Conservation (phyloP, 1,284 basidiomycete genomes). For the Waitea zeae region DNA sequence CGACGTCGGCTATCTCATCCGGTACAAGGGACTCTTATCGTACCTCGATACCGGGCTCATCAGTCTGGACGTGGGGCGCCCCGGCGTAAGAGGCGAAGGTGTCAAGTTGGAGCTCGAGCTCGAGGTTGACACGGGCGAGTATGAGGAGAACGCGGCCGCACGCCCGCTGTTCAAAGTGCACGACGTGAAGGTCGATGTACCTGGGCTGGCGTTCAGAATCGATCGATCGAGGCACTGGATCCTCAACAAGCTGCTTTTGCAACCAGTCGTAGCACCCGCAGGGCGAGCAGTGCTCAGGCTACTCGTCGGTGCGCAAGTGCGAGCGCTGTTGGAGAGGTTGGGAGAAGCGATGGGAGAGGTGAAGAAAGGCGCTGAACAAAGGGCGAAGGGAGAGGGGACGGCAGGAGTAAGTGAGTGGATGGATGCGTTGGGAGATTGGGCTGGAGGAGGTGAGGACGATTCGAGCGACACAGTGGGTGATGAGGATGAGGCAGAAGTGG, state of each 20-base stretch:
- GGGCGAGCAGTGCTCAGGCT: conserved; percentile 12
- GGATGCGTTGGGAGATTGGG: conserved; percentile 10
- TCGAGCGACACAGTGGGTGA: conserved; percentile 9
- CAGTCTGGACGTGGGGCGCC: conserved; percentile 18
- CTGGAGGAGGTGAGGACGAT: conserved; percentile 4
- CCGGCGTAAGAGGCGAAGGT: conserved; percentile 11
- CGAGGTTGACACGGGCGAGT: conserved; percentile 12
- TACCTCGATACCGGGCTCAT: conserved; percentile 31
- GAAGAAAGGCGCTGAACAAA: conserved; percentile 9
- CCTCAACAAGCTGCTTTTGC: conserved; percentile 26
- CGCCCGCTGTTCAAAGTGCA: conserved; percentile 21
- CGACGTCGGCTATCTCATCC: conserved; percentile 26
- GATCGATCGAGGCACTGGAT: conserved; percentile 27
- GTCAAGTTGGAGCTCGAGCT: conserved; percentile 22
- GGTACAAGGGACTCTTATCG: conserved; percentile 17
- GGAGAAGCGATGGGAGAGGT: conserved; percentile 14
- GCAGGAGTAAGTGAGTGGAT: conserved; percentile 14
- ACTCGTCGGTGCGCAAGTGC: conserved; percentile 17
- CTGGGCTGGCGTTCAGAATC: conserved; percentile 21
- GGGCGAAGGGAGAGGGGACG: conserved; percentile 4
- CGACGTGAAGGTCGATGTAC: conserved; percentile 18
- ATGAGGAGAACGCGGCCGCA: conserved; percentile 8
- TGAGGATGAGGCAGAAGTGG: conserved; percentile 7
- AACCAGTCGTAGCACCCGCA: conserved; percentile 23
- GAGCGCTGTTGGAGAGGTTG: conserved; percentile 14